Percentiles rank a stretch among this genome's conserved stretches.
phyloP scores from a whole-genome alignment of 2,329 filamentous ascomycete genomes.

The Biscogniauxia mediterranea region DNA sequence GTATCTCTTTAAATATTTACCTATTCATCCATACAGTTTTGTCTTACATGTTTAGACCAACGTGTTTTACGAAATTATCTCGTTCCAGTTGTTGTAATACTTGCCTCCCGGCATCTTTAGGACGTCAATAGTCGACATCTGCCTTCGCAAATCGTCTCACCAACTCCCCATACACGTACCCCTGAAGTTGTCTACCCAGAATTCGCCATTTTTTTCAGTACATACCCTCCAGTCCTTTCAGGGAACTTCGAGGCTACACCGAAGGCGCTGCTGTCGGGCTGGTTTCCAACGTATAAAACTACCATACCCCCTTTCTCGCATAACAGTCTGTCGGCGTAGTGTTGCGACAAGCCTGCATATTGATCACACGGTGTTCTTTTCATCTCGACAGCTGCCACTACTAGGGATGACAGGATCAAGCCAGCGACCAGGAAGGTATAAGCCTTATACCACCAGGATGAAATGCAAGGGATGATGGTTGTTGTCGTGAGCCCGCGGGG shows the following conservation, averaged over 20 bases:
- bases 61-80: neutral
- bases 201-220: neutral
- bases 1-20: too few species aligned
- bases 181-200: neutral
- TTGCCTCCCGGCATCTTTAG: neutral
- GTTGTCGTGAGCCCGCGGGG: conserved; percentile 11
- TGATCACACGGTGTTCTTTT: neutral
- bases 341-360: neutral
- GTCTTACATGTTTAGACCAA: too few species aligned
- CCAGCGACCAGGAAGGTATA: conserved; percentile 14
- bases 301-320: neutral
- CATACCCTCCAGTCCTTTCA: neutral
- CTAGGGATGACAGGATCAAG: neutral
- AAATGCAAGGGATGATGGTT: conserved; percentile 28
- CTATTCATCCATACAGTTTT: too few species aligned
- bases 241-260: neutral
- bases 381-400: neutral
- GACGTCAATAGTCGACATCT: neutral
- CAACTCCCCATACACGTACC: neutral
- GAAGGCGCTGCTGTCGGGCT: neutral
- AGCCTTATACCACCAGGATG: conserved; percentile 24
- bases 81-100: neutral
- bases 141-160: neutral
- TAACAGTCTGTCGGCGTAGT: neutral
- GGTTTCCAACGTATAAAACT: neutral